These are phyloP conservation scores for Viola pubescens DNA, from an alignment of 441 rosid genomes.

Conservation along the genomic window DNA sequence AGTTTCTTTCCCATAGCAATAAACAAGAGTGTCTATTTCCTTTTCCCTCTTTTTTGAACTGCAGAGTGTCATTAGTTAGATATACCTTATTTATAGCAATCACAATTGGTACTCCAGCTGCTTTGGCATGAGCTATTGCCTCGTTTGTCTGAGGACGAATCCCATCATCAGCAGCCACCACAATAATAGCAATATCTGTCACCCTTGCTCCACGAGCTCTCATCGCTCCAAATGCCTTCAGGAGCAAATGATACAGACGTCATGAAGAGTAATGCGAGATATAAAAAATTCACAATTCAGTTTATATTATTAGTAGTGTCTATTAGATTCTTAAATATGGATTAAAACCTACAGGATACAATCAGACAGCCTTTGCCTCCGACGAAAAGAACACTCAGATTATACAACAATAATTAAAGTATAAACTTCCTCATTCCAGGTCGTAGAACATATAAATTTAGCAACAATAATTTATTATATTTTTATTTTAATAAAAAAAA, in stretches of 20 bases:
- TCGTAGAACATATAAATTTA: not conserved
- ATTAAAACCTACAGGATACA: conserved; percentile 5
- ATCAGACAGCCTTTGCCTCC: conserved; percentile 6
- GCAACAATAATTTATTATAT: not conserved
- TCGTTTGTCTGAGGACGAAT: conserved; percentile 97
- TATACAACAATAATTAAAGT: too few relatives aligned
- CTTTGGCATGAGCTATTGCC: conserved; percentile 96
- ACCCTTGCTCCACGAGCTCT: conserved; percentile 99
- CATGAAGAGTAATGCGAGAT: conserved; percentile 25
- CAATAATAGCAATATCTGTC: conserved; percentile 90
- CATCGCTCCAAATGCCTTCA: conserved; percentile 99
- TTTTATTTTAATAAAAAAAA: not conserved
- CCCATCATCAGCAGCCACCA: conserved; percentile 98
- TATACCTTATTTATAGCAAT: conserved; percentile 88
- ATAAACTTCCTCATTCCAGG: too few relatives aligned
- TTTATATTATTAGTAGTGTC: conserved; percentile 9
- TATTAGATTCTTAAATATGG: conserved; percentile 4
- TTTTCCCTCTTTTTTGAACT: not conserved
- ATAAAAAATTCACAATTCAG: conserved; percentile 11
- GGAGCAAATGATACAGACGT: conserved; percentile 24
- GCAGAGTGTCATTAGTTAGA: not conserved
- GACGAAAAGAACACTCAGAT: too few relatives aligned
- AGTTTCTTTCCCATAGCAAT: conserved; percentile 3
- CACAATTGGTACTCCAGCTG: conserved; percentile 90
- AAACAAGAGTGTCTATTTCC: not conserved